Evolutionary conservation across 345 rosid species (phyloP).

Genomic region (Ceriops tagal): DNA sequence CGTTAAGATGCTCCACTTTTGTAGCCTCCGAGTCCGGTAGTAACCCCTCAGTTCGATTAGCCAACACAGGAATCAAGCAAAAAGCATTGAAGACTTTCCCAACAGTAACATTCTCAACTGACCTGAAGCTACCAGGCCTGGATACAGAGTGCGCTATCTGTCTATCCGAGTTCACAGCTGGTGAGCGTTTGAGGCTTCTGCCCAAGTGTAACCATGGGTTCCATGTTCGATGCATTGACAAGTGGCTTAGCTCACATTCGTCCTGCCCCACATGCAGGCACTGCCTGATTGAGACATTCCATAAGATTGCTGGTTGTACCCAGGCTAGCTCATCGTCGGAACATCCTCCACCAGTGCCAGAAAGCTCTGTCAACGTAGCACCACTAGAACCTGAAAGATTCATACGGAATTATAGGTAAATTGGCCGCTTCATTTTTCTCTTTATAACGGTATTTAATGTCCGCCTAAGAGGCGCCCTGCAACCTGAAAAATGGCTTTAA

Average conservation of each 20-base stretch:
- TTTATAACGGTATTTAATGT: slow-evolving; percentile 10
- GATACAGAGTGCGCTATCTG: slow-evolving; percentile 58
- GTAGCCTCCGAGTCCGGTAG: slow-evolving; percentile 25
- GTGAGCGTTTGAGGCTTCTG: slow-evolving; percentile 42
- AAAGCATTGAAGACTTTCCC: slow-evolving; percentile 48
- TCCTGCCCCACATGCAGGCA: slow-evolving; percentile 69
- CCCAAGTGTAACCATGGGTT: slow-evolving; percentile 72
- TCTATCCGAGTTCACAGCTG: slow-evolving; percentile 39
- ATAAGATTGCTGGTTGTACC: slow-evolving; percentile 57
- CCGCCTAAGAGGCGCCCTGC: slow-evolving; percentile 19
- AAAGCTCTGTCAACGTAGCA: slow-evolving; percentile 32
- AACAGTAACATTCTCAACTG: slow-evolving; percentile 37
- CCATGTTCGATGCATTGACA: slow-evolving; percentile 58
- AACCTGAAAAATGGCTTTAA: background rate
- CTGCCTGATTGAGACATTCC: slow-evolving; percentile 71
- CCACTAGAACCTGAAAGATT: slow-evolving; percentile 62
- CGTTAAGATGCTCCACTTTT: slow-evolving; percentile 32
- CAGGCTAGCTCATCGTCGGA: slow-evolving; percentile 43
- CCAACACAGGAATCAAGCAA: slow-evolving; percentile 38
- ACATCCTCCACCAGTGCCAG: slow-evolving; percentile 31
- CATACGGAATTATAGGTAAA: slow-evolving; percentile 39
- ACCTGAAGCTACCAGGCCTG: slow-evolving; percentile 35
- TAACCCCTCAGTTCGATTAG: slow-evolving; percentile 21
- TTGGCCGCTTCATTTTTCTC: slow-evolving; percentile 9
- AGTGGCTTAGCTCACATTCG: slow-evolving; percentile 60